Evolutionary conservation across 73 alveolate genomes (phyloP).

Genomic region (Symbiodinium natans): DNA sequence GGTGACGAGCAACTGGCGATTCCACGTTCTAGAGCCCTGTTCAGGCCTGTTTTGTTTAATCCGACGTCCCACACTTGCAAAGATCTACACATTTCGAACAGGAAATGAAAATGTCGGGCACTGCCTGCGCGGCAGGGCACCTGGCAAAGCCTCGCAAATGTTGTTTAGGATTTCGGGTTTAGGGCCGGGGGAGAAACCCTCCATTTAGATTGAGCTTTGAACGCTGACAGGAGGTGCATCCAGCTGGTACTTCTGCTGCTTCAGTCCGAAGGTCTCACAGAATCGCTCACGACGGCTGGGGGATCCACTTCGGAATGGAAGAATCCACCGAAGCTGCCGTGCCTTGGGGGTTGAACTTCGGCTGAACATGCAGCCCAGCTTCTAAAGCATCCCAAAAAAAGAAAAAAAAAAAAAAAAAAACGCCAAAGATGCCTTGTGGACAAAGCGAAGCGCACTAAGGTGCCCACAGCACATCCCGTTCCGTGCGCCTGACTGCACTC

Average conservation of each 20-base stretch:
- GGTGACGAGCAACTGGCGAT: neutral
- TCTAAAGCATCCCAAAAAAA: neutral
- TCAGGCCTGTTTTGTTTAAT: neutral
- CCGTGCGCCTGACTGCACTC: constrained; percentile 53
- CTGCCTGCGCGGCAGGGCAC: constrained; percentile 67
- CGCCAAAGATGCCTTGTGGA: too few species aligned
- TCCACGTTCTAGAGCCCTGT: neutral
- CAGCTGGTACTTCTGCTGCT: neutral
- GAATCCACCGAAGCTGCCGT: constrained; percentile 82
- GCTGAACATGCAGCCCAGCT: neutral
- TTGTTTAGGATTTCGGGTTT: neutral
- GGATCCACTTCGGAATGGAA: constrained; percentile 69
- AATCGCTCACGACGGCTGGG: neutral
- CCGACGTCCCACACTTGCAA: neutral
- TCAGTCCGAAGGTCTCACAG: neutral
- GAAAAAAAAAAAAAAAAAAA: neutral
- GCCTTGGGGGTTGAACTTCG: neutral
- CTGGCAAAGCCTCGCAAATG: constrained; percentile 33
- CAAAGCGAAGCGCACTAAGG: too few species aligned
- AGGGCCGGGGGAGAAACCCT: neutral
- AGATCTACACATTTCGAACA: neutral
- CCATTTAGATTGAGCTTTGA: neutral
- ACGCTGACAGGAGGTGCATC: neutral
- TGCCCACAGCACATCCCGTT: constrained; percentile 49
- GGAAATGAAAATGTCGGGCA: neutral